These are phyloP conservation scores for Yarrowia hollandica DNA, from an alignment of 805 yeast genomes.

Conservation along the genomic window DNA sequence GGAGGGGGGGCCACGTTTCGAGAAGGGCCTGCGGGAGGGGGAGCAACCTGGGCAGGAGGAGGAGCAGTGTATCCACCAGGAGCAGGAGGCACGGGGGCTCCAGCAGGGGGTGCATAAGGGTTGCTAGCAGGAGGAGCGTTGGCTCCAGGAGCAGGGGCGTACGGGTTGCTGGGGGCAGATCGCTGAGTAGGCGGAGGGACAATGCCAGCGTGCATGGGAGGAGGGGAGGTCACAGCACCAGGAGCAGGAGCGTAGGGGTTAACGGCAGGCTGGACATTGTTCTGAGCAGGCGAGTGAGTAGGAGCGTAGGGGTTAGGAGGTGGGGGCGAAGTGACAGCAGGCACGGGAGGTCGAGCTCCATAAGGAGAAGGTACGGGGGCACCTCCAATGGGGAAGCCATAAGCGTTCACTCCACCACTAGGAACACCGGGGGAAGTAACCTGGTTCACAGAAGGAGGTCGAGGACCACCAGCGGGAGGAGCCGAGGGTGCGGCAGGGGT, in stretches of 20 bases:
- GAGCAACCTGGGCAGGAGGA: conserved; percentile 33
- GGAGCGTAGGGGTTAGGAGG: conserved; percentile 35
- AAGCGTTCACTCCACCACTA: conserved; percentile 22
- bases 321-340: conserved; percentile 18
- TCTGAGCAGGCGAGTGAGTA: conserved; percentile 39
- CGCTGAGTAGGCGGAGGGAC: conserved; percentile 36
- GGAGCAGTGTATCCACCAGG: conserved; percentile 25
- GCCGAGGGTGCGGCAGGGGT: conserved; percentile 33
- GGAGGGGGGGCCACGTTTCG: conserved; percentile 21
- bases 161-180: conserved; percentile 40
- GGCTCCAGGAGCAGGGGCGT: conserved; percentile 43
- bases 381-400: conserved; percentile 26
- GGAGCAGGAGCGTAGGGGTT: conserved; percentile 32
- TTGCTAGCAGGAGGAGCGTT: conserved; percentile 42
- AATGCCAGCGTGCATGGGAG: conserved; percentile 45
- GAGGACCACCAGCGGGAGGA: conserved; percentile 37
- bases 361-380: conserved; percentile 14
- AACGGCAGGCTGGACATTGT: conserved; percentile 33
- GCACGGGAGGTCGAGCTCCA: conserved; percentile 18
- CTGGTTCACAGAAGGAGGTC: conserved; percentile 15
- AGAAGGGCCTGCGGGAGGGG: conserved; percentile 36
- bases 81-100: conserved; percentile 28
- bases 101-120: conserved; percentile 44
- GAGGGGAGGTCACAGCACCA: conserved; percentile 52
- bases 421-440: conserved; percentile 12